phyloP scores from a whole-genome alignment of 177 flowering plant species.

The Vitis hybrid region DNA sequence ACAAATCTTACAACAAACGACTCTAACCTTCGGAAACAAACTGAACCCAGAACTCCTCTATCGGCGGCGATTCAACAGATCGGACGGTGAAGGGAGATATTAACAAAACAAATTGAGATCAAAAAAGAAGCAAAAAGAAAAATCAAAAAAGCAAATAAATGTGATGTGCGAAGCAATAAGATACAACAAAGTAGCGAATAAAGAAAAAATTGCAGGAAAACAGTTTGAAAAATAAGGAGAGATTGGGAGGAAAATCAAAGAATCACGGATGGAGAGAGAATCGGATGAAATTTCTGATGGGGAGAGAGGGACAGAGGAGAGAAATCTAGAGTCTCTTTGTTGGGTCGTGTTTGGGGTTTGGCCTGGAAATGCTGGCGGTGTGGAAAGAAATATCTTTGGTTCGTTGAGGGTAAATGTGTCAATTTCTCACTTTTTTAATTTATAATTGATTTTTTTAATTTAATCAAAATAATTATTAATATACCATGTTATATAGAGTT shows the following conservation, averaged over 20 bases:
- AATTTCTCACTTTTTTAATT: too few relatives aligned
- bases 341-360: constrained; percentile 1
- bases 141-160: not conserved
- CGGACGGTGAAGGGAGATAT: not conserved
- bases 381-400: not conserved
- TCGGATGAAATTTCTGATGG: not conserved
- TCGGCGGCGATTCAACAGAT: not conserved
- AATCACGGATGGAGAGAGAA: not conserved
- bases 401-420: not conserved
- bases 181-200: not conserved
- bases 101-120: not conserved
- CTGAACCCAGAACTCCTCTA: not conserved
- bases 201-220: not conserved
- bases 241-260: not conserved
- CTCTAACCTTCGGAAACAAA: not conserved
- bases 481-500: too few relatives aligned
- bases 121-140: not conserved
- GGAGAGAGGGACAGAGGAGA: not conserved
- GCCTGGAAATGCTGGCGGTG: not conserved
- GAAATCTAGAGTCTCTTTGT: not conserved
- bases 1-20: not conserved
- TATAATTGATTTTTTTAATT: too few relatives aligned
- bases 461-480: too few relatives aligned
- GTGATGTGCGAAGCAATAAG: not conserved
- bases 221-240: not conserved